Base-by-base conservation (phyloP, 768 basidiomycete genomes). In the Termitomyces sp. region DNA sequence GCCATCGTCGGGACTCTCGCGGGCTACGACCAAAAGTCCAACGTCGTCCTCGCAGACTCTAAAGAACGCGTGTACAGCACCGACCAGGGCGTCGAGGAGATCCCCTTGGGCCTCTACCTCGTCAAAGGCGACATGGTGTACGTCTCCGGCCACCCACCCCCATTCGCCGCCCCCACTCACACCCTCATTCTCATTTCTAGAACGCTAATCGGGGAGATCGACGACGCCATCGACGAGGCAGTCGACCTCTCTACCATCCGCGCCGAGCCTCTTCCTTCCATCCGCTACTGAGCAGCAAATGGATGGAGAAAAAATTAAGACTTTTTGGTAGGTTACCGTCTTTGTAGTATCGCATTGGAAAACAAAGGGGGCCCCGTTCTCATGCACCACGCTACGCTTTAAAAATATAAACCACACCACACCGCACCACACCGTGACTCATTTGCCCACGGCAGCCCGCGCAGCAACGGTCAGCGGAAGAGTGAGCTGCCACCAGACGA, bases 71-170 rank as follows among this genome's bases (percentile, higher is more conserved):
- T 98, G 36, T 98, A 91, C 72, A 91, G 89, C 68, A 74, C 83
- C 55, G 97, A 99, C 16, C 91, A 92, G 67, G 90, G 91, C 42
- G 94, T 97, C 30, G 93, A 98, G 73, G 95, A 98, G 78, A 86
- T 95, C 11, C 91, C 93, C 0, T 79, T 98, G 27, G 97, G 97
- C 0, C 79, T 98, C 47, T 98, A 99, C 73, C 87, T 99, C 68
- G 94, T 99, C 69, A 95, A 98, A 67, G 97, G 97, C 3, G 97
- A 99, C 70, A 95, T 95, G 82, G 95, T 96, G 97, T 98, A 67
- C 72, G 93, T 85, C 55, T 56, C n/a, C n/a, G n/a, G n/a, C n/a
- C n/a, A n/a, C n/a, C n/a, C n/a, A n/a, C n/a, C n/a, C n/a, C n/a
- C n/a, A n/a, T n/a, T n/a, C n/a, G n/a, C n/a, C n/a, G n/a, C n/a